Base-by-base conservation (phyloP, 2,329 filamentous ascomycete species). In the Erysiphe neolycopersici region DNA sequence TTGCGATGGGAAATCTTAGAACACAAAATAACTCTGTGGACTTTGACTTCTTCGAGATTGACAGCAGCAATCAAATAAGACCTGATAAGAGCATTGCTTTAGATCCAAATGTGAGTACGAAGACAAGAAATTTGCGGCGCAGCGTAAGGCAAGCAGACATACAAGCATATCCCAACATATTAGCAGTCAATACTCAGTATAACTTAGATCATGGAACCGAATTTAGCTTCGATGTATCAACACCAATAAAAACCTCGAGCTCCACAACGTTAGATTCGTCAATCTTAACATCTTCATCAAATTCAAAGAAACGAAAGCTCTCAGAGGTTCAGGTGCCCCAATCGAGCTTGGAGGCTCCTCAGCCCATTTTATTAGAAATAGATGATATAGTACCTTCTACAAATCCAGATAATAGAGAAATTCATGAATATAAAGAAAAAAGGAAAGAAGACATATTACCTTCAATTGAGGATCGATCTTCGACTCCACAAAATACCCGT, bases 211-310 rank as follows among this genome's bases (percentile, higher is more conserved):
- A 69, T 12, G 54, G 53, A 30, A 64, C 68, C 18, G 65, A 68
- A 50, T 76, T 71, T 53, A 66, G 62, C 43, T 76, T 67, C 45
- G 73, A 72, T 26, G 74, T 79, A 59, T 76, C 74, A 14, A 81
- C 77, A 6, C 76, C 76, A 3, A 53, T 77, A 22, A 68, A 71
- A 46, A 58, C 66, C 17, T 60, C 61, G 32, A 66, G 61, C 47
- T 60, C 59, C 36, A 56, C 56, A n/a, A 52, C 56, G 29, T 47
- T 47, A 38, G 55, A 48, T 18, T 47, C 50, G 41, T 56, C 58
- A 14, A 51, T 58, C n/a, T 50, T 49, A 13, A 52, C 54, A 26
- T 52, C 61, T 16, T 58, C 56, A 38, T 51, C 52, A 17, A 60
- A 59, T 43, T 58, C 66, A 9, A 63, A 64, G 42, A 76, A 76